Conservation (phyloP, 495 filamentous ascomycete species). For the Cairneyella variabilis region DNA sequence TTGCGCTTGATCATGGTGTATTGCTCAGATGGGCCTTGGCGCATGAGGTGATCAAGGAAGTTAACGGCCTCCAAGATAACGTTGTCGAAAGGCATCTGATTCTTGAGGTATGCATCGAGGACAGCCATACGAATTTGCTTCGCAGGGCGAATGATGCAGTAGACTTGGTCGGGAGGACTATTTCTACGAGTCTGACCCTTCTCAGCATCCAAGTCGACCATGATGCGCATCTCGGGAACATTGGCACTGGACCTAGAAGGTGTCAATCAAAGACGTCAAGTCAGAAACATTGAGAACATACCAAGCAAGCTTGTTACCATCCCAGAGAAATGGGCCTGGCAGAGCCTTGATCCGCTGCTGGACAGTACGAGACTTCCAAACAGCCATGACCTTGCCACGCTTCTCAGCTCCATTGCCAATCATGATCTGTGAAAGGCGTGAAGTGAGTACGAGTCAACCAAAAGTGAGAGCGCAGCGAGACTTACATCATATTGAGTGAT, state of each 20-base stretch:
- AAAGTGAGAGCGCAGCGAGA: constrained; percentile 17
- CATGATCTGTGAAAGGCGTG: constrained; percentile 44
- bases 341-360: constrained; percentile 44
- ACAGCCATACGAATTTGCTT: constrained; percentile 58
- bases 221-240: constrained; percentile 33
- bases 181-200: constrained; percentile 33
- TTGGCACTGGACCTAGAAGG: constrained; percentile 37
- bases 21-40: constrained; percentile 62
- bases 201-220: constrained; percentile 66
- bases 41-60: constrained; percentile 86
- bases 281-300: constrained; percentile 34
- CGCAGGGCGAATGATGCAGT: constrained; percentile 54
- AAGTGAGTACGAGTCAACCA: background rate
- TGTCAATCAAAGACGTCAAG: background rate
- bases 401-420: constrained; percentile 60
- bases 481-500: constrained; percentile 88
- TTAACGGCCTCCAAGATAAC: constrained; percentile 74
- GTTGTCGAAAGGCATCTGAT: constrained; percentile 53
- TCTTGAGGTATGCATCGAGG: constrained; percentile 61
- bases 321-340: constrained; percentile 57
- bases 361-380: constrained; percentile 64
- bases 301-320: constrained; percentile 78
- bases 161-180: constrained; percentile 42
- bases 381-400: constrained; percentile 49
- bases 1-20: constrained; percentile 69